Conservation (phyloP, 192 early-diverging fungal species). For the Gryganskiella cystojenkinii region DNA sequence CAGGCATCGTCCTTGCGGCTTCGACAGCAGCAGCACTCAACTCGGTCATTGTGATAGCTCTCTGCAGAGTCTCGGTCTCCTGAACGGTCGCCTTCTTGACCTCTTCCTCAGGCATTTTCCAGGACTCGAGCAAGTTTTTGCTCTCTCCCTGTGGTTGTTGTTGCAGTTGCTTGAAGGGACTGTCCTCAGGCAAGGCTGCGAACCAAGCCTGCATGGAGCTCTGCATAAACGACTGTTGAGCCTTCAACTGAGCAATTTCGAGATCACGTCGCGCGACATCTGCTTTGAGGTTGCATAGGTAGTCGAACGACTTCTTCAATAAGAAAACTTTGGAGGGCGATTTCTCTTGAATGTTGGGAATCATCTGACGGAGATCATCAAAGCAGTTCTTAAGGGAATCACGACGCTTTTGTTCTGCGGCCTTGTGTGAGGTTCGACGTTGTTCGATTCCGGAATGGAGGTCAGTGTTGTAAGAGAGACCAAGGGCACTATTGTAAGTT, state of each 20-base stretch:
- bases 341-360: conserved; percentile 65
- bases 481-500: conserved; percentile 60
- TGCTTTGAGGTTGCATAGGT: conserved; percentile 42
- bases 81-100: conserved; percentile 19
- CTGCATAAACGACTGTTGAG: conserved; percentile 43
- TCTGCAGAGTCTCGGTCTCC: conserved; percentile 16
- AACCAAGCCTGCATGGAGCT: conserved; percentile 40
- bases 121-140: conserved; percentile 17
- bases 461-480: conserved; percentile 79
- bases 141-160: background rate
- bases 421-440: conserved; percentile 91
- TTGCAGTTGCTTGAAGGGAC: conserved; percentile 1
- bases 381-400: conserved; percentile 94
- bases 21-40: conserved; percentile 44
- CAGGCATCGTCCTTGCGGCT: conserved; percentile 32
- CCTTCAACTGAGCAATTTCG: conserved; percentile 36
- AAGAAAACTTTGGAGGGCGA: conserved; percentile 48
- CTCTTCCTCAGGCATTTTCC: conserved; percentile 30
- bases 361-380: conserved; percentile 76
- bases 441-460: conserved; percentile 83
- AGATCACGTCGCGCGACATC: conserved; percentile 46
- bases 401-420: conserved; percentile 95
- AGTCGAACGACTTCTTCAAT: conserved; percentile 50
- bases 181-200: conserved; percentile 26
- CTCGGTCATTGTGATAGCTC: conserved; percentile 27